Evolutionary conservation across 1,139 yeast genomes (phyloP), one percentile per base, ranked within the genome.

Genomic region (Nakaseomyces kungkrabaensis): DNA sequence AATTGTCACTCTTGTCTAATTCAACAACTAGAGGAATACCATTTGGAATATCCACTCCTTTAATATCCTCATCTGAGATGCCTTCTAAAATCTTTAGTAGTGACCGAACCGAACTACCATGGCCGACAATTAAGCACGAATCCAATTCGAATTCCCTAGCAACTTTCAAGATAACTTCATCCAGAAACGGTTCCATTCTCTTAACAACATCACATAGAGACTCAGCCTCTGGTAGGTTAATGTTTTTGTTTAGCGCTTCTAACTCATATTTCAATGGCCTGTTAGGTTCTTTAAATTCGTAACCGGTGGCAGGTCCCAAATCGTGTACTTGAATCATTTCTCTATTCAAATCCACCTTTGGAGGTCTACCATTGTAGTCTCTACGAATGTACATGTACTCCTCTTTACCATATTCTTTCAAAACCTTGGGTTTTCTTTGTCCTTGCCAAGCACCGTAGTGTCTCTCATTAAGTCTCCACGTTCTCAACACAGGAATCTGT

Each of bases 371-470:
- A 48, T 76, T 68, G 60, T 72, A 83, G 45, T 82, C 79, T 57
- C 95, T 73, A 59, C 95, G 73, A 62, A 83, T 77, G 57, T 69
- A 78, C 74, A 81, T 82, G 65, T 78, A 85, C 59, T 79, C 69
- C 27, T 78, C 78, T 54, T 77, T 71, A 8, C 86, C 87, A 51
- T 77, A 75, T 58, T 77, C 69, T 37, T 69, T 57, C 53, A 77
- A 67, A 3, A 82, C 75, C 22, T 74, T 74, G 46, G 75, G 74
- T 60, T 83, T 81, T 50, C 79, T 72, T 44, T 74, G 70, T n/a
- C 92, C 92, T 66, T 85, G 94, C 63, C 83, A 76, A 33, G 76
- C 71, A 1, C 95, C 95, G 63, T 85, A 85, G 65, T 85, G 94
- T 52, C 94, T 74, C 62, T 85, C 92, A 63, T 85, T 85, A 54